A percentile compares a stretch with the other conserved stretches of the same genome.
Evolutionary conservation across 2,329 filamentous ascomycete genomes (phyloP).

Genomic region (Pyrenophora teres): DNA sequence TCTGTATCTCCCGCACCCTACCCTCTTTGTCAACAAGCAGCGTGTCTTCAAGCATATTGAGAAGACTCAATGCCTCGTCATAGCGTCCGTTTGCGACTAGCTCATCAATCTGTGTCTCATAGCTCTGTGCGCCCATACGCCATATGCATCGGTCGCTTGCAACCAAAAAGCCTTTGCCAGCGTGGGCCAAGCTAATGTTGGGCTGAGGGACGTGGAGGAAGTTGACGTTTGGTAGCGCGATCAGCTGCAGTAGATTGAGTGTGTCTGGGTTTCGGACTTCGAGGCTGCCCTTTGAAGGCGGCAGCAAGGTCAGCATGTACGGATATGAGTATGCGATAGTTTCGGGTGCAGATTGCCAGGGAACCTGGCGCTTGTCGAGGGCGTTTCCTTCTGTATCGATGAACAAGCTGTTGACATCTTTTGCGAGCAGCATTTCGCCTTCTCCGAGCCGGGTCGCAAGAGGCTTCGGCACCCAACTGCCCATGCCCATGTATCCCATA

Average conservation of each 20-base stretch:
- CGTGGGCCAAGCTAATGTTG: conserved; percentile 91
- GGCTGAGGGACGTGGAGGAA: conserved; percentile 91
- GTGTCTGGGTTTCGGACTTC: conserved; percentile 95
- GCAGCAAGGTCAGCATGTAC: conserved; percentile 85
- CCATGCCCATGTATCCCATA: conserved; percentile 97
- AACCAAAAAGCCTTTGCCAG: conserved; percentile 93
- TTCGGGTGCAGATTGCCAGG: conserved; percentile 86
- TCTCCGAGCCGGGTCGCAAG: conserved; percentile 81
- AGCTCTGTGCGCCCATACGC: conserved; percentile 93
- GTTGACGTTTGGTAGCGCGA: conserved; percentile 78
- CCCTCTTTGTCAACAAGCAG: conserved; percentile 81
- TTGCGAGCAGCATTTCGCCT: conserved; percentile 89
- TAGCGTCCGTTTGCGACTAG: conserved; percentile 74
- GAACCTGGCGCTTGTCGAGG: conserved; percentile 83
- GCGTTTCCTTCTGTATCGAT: conserved; percentile 82
- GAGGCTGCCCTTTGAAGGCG: conserved; percentile 79
- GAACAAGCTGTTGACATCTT: conserved; percentile 94
- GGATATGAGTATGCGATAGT: conserved; percentile 96
- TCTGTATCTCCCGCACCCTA: conserved; percentile 82
- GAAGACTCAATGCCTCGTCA: conserved; percentile 89
- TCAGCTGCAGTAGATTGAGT: conserved; percentile 82
- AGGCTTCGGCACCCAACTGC: conserved; percentile 87
- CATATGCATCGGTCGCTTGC: conserved; percentile 89
- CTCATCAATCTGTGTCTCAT: conserved; percentile 85
- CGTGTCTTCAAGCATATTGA: conserved; percentile 90